phyloP scores from a whole-genome alignment of 2,329 filamentous ascomycete genomes.

The Talaromyces sp. region DNA sequence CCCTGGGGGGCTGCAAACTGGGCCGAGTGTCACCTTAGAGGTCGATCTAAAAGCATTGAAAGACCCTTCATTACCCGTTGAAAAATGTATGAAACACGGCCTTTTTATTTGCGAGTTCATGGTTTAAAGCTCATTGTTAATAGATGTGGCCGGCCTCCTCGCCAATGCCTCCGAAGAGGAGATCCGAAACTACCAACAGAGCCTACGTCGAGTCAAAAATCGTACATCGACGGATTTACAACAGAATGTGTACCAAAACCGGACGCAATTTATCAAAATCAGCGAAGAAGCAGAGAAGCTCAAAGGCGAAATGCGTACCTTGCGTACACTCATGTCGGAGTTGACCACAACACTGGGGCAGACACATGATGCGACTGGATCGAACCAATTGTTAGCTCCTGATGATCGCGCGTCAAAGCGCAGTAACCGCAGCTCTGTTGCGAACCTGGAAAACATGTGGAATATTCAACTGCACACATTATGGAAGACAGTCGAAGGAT shows the following conservation, averaged over 20 bases:
- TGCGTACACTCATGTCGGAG: slow-evolving; percentile 88
- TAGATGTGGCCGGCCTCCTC: slow-evolving; percentile 59
- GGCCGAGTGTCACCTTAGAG: slow-evolving; percentile 57
- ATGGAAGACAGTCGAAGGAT: slow-evolving; percentile 97
- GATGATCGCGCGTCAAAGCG: slow-evolving; percentile 51
- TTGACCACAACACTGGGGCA: slow-evolving; percentile 67
- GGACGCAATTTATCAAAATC: slow-evolving; percentile 98
- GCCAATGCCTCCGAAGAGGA: slow-evolving; percentile 84
- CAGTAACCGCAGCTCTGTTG: slow-evolving; percentile 87
- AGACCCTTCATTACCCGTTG: slow-evolving; percentile 73
- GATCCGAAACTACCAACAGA: slow-evolving; percentile 75
- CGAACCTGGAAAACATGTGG: slow-evolving; percentile 67
- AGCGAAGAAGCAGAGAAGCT: slow-evolving; percentile 98
- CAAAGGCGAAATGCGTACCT: slow-evolving; percentile 89
- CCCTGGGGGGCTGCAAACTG: slow-evolving; percentile 49
- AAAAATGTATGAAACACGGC: slow-evolving; percentile 61
- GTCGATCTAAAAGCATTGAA: slow-evolving; percentile 75
- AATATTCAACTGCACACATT: slow-evolving; percentile 69
- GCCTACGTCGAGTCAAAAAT: slow-evolving; percentile 71
- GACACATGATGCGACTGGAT: slow-evolving; percentile 48
- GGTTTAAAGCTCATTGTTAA: background rate
- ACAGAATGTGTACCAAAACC: slow-evolving; percentile 93
- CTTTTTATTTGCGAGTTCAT: background rate
- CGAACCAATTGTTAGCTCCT: slow-evolving; percentile 51
- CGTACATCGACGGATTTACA: slow-evolving; percentile 81